Base-by-base conservation (phyloP, 345 rosid genomes). In the Camelina sativa region DNA sequence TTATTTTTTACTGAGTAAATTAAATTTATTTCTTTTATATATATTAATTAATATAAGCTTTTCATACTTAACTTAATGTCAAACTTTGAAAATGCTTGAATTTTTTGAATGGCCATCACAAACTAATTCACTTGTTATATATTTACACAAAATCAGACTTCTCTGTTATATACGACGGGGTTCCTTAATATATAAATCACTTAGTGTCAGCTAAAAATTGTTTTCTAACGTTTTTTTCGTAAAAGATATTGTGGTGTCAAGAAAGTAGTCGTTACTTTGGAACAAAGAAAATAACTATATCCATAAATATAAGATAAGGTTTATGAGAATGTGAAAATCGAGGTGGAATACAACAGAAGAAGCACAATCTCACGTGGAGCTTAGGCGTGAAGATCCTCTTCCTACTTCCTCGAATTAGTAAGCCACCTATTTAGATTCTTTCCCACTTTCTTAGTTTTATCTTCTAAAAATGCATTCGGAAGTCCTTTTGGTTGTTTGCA, bases 351-450 rank as follows among this genome's bases (percentile, higher is more conserved):
- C 80, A 76, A 69, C 71, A 69, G 60, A 66, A 44, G 65, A 76
- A 69, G 71, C 80, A 76, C 75, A 76, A 69, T 69, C 80, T 76
- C 80, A 76, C 75, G 66, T 76, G 75, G 43, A 70, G 62, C 71
- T 62, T 62, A 69, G 52, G 80, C 75, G 71, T 76, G 75, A 69
- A 76, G 75, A 63, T 76, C 71, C 71, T 76, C 66, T 69, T 35
- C 66, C 71, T 35, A 46, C 66, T 69, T 35, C 66, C 71, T 35
- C 35, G 44, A 69, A 44, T 34, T 69, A 69, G 75, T n/a, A 76
- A 76, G 52, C 80, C 80, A 76, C 80, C 46, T 46, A 35, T 76
- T 62, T 35, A 69, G 75, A 62, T 44, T 76, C 75, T 69, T 69
- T 64, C 74, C 30, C 51, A 52, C 57, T 60, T 68, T 76, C 63